Evolutionary conservation across 192 early-diverging fungal species (phyloP).

Genomic region (Rhizophagus sp.): DNA sequence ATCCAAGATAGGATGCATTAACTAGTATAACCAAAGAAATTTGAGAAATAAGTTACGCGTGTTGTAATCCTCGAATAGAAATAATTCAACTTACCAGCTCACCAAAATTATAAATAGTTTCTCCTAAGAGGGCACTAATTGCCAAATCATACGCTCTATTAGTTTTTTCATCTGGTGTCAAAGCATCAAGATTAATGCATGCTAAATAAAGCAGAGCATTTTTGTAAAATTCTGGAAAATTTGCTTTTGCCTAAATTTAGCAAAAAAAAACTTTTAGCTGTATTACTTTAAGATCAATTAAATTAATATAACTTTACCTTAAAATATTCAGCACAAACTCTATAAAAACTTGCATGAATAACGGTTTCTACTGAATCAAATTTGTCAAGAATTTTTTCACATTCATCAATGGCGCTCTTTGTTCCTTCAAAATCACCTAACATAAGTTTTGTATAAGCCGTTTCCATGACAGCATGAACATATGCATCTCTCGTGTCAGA

Average conservation of each 20-base stretch:
- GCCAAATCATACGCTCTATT: conserved; percentile 91
- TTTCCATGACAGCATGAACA: conserved; percentile 82
- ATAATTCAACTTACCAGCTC: conserved; percentile 72
- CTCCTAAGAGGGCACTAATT: conserved; percentile 89
- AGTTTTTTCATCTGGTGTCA: conserved; percentile 73
- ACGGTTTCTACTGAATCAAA: conserved; percentile 79
- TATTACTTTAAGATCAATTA: background rate
- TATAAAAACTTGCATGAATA: conserved; percentile 93
- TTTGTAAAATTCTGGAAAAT: conserved; percentile 94
- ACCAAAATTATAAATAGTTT: conserved; percentile 99
- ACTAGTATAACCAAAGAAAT: conserved; percentile 46
- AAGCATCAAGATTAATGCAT: conserved; percentile 83
- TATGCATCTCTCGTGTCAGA: conserved; percentile 79
- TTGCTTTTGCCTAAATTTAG: conserved; percentile 70
- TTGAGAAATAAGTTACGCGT: background rate
- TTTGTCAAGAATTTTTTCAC: conserved; percentile 78
- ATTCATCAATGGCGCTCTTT: conserved; percentile 79
- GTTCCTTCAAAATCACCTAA: conserved; percentile 82
- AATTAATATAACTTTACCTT: conserved; percentile 59
- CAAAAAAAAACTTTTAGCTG: background rate
- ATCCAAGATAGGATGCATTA: conserved; percentile 88
- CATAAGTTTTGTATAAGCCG: conserved; percentile 80
- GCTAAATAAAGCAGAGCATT: conserved; percentile 92
- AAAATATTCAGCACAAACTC: conserved; percentile 94
- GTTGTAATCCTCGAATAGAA: background rate